Evolutionary conservation across 2,329 filamentous ascomycete genomes (phyloP).

Genomic region (Chaetothyriales sp.): DNA sequence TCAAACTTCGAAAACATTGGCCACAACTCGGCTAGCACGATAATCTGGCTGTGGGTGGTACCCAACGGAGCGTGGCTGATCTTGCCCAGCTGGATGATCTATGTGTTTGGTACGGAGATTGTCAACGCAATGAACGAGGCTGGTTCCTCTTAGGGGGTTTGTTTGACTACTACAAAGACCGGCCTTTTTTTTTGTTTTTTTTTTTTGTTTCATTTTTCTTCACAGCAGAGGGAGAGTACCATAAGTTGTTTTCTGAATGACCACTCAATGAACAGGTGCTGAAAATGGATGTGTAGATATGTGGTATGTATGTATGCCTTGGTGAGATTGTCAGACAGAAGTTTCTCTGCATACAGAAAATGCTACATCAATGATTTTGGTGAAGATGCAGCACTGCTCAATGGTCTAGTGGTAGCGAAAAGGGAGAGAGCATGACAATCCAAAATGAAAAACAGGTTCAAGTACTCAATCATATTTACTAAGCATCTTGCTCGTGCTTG

Average conservation of each 20-base stretch:
- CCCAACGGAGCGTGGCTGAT: slow-evolving; percentile 54
- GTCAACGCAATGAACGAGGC: slow-evolving; percentile 29
- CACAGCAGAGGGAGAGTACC: too few species aligned
- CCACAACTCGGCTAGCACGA: slow-evolving; percentile 40
- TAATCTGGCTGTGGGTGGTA: slow-evolving; percentile 48
- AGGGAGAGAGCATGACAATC: not conserved
- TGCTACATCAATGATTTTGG: too few species aligned
- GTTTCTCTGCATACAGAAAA: too few species aligned
- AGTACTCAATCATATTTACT: not conserved
- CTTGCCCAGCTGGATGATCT: slow-evolving; percentile 47
- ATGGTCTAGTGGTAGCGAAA: too few species aligned
- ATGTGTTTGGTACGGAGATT: slow-evolving; percentile 46
- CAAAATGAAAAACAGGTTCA: too few species aligned
- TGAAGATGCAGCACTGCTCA: too few species aligned
- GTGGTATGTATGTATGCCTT: not conserved
- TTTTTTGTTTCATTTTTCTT: too few species aligned
- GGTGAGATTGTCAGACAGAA: too few species aligned
- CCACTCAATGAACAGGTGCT: not conserved
- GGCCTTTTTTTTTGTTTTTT: too few species aligned
- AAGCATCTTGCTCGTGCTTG: slow-evolving; percentile 23
- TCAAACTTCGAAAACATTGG: slow-evolving; percentile 46
- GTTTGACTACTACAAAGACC: too few species aligned
- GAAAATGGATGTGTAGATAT: not conserved
- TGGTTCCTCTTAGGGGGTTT: not conserved
- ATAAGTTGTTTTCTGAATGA: not conserved